Conservation (phyloP, 1,284 basidiomycete species). For the Boletellus sp. region DNA sequence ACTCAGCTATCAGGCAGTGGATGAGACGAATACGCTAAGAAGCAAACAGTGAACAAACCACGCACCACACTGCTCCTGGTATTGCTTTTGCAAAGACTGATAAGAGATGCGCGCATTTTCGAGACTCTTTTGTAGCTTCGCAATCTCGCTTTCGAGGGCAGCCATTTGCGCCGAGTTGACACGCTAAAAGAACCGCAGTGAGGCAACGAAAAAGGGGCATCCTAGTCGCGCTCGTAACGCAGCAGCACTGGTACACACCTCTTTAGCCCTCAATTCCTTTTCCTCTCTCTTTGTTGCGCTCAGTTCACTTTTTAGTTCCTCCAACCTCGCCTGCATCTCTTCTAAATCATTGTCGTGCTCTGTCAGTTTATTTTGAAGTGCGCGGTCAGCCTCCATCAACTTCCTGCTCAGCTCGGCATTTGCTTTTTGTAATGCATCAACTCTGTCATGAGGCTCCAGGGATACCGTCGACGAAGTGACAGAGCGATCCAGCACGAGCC, state of each 20-base stretch:
- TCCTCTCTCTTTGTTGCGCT: conserved; percentile 78
- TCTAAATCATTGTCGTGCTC: conserved; percentile 78
- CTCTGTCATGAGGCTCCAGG: conserved; percentile 59
- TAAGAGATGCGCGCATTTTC: conserved; percentile 70
- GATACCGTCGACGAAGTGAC: conserved; percentile 57
- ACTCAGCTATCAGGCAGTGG: conserved; percentile 47
- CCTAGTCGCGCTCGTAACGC: not conserved
- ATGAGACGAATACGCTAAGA: conserved; percentile 2
- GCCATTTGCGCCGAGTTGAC: conserved; percentile 61
- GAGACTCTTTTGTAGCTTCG: conserved; percentile 66
- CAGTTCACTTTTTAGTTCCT: conserved; percentile 73
- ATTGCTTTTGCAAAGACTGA: conserved; percentile 75
- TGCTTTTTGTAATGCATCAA: conserved; percentile 68
- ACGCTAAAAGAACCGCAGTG: conserved; percentile 39
- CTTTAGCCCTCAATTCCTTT: conserved; percentile 82
- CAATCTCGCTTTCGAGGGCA: conserved; percentile 73
- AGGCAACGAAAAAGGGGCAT: not conserved
- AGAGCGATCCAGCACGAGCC: conserved; percentile 57
- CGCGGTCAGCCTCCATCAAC: conserved; percentile 67
- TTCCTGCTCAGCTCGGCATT: conserved; percentile 73
- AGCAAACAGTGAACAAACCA: conserved; percentile 14
- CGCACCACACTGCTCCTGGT: conserved; percentile 80
- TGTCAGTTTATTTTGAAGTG: conserved; percentile 57
- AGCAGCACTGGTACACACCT: conserved; percentile 43
- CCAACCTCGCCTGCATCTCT: conserved; percentile 68